Percentiles rank a stretch among this genome's conserved stretches.
Evolutionary conservation across 495 filamentous ascomycete genomes (phyloP).

Genomic region (Lasiosphaeria hispida): DNA sequence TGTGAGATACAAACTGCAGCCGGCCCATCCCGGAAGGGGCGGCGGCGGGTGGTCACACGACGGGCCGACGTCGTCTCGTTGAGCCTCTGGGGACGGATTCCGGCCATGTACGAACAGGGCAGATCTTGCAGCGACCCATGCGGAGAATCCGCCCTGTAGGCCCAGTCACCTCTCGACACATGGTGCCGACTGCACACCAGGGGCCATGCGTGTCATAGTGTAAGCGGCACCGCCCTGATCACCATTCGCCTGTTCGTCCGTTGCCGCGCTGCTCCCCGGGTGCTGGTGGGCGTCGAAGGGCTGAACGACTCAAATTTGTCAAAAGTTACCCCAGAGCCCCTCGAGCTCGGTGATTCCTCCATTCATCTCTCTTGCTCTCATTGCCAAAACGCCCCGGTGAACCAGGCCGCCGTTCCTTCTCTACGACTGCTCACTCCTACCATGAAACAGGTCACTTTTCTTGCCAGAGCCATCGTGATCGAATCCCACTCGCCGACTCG

Average conservation of each 20-base stretch:
- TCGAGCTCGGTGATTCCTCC: slow-evolving; percentile 14
- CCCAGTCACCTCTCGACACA: slow-evolving; percentile 26
- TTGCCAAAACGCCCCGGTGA: neutral
- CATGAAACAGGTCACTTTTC: neutral
- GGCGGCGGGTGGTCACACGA: slow-evolving; percentile 24
- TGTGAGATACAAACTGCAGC: slow-evolving; percentile 22
- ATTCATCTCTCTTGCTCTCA: neutral
- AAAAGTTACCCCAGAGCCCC: slow-evolving; percentile 7
- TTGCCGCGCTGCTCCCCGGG: slow-evolving; percentile 9
- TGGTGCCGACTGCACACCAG: slow-evolving; percentile 11
- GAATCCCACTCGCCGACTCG: neutral
- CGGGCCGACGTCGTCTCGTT: slow-evolving; percentile 19
- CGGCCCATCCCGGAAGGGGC: slow-evolving; percentile 25
- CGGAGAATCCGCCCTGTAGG: slow-evolving; percentile 17
- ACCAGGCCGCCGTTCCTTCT: neutral
- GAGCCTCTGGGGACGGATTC: slow-evolving; percentile 20
- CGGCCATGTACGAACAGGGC: slow-evolving; percentile 18
- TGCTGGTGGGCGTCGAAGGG: neutral
- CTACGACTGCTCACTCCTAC: neutral
- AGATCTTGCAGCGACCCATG: slow-evolving; percentile 23
- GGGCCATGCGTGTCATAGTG: slow-evolving; percentile 23
- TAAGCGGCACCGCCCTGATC: slow-evolving; percentile 7
- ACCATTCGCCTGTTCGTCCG: slow-evolving; percentile 12
- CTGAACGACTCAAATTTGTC: neutral
- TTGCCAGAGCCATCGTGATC: neutral